Conservation (phyloP, 1,284 basidiomycete species). For the Apiotrichum mycotoxinovorans region DNA sequence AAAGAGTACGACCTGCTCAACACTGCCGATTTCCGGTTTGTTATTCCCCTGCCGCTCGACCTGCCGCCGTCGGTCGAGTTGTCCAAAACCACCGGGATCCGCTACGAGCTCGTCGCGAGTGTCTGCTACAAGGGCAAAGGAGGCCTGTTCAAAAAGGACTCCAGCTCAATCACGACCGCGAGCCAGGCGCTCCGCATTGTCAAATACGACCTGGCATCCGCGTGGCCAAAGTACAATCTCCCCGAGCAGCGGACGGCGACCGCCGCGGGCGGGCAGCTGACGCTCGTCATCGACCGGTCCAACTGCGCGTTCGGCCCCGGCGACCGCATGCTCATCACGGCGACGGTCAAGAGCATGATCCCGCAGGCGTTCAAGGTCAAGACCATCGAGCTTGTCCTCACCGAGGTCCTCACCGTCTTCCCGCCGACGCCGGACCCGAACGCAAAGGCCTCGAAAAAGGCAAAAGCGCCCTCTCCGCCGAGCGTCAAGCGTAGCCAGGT, state of each 20-base stretch:
- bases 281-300: slow-evolving; percentile 64
- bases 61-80: slow-evolving; percentile 75
- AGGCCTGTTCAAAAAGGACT: slow-evolving; percentile 68
- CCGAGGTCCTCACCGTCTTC: slow-evolving; percentile 60
- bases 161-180: slow-evolving; percentile 59
- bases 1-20: slow-evolving; percentile 63
- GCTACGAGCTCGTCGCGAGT: slow-evolving; percentile 78
- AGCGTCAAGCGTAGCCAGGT: slow-evolving; percentile 55
- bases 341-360: slow-evolving; percentile 54
- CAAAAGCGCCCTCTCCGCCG: slow-evolving; percentile 57
- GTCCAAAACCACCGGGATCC: slow-evolving; percentile 68
- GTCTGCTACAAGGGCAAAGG: slow-evolving; percentile 78
- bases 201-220: slow-evolving; percentile 83
- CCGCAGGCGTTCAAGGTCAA: slow-evolving; percentile 68
- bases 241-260: slow-evolving; percentile 64
- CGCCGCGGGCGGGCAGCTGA: slow-evolving; percentile 60
- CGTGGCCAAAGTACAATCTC: slow-evolving; percentile 81
- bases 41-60: slow-evolving; percentile 77
- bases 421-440: slow-evolving; percentile 21
- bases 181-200: slow-evolving; percentile 70
- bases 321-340: slow-evolving; percentile 68
- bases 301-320: slow-evolving; percentile 76
- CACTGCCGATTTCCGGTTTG: slow-evolving; percentile 65
- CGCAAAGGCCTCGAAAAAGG: slow-evolving; percentile 51
- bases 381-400: slow-evolving; percentile 72